Evolutionary conservation across 306 rosid genomes (phyloP).

Genomic region (Abrus precatorius): DNA sequence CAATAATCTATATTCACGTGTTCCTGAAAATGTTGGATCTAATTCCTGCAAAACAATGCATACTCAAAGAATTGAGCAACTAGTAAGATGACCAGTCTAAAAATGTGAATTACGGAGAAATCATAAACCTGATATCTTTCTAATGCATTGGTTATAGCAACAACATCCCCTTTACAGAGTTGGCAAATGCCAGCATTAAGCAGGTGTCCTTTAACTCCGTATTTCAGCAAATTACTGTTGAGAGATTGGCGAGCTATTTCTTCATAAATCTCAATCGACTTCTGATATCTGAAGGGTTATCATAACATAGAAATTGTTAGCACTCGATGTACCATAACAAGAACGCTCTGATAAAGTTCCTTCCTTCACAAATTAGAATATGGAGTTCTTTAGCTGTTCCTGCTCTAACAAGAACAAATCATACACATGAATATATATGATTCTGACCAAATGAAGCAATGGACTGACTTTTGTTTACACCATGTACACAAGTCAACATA

Average conservation of each 20-base stretch:
- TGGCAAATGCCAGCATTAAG: slow-evolving; percentile 98
- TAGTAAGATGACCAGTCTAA: slow-evolving; percentile 11
- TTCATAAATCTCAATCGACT: slow-evolving; percentile 84
- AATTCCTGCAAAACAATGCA: slow-evolving; percentile 72
- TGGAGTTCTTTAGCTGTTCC: slow-evolving; percentile 30
- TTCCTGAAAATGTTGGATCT: slow-evolving; percentile 93
- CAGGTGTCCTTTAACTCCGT: slow-evolving; percentile 97
- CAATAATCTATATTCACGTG: slow-evolving; percentile 86
- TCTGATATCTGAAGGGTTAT: slow-evolving; percentile 72
- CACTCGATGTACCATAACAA: slow-evolving; percentile 14
- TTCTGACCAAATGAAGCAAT: slow-evolving; percentile 8
- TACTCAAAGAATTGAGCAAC: slow-evolving; percentile 43
- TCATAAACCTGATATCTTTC: slow-evolving; percentile 80
- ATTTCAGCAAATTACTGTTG: slow-evolving; percentile 86
- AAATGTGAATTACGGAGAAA: slow-evolving; percentile 44
- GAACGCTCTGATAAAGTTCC: slow-evolving; percentile 15
- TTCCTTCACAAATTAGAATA: slow-evolving; percentile 24
- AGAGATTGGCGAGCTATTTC: slow-evolving; percentile 91
- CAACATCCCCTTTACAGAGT: slow-evolving; percentile 85
- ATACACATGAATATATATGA: not conserved
- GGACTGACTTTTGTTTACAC: slow-evolving; percentile 17
- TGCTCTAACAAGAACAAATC: slow-evolving; percentile 36
- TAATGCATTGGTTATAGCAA: slow-evolving; percentile 88
- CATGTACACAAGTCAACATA: slow-evolving; percentile 23
- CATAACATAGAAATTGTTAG: slow-evolving; percentile 24